Evolutionary conservation across 116 monocot species (phyloP), one percentile per base, ranked within the genome.

Genomic region (Cymodocea nodosa): DNA sequence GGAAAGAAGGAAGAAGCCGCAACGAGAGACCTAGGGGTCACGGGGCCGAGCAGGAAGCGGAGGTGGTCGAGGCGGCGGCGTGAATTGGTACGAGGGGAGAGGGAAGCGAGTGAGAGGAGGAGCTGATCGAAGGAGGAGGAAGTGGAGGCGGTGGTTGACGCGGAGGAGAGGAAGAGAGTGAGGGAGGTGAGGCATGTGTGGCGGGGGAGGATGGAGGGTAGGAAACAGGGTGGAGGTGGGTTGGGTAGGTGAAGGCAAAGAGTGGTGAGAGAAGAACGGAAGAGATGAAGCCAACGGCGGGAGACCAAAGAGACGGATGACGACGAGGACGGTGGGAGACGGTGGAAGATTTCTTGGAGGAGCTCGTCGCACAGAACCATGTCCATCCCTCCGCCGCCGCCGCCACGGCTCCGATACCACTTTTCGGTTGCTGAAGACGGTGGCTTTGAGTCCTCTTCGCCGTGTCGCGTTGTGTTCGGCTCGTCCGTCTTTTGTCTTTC

Each of bases 361-460:
- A 90, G 72, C 70, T 83, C 90, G 52, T 86, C 90, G 79, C 86
- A 86, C 14, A 86, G 68, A 20, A 75, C 64, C 7, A 15, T 40
- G 23, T 89, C 89, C 89, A 89, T 85, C 35, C 20, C 57, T 24
- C 34, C 30, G 30, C 30, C 30, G 2, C 30, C 30, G 30, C 30
- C 30, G 30, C 30, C 30, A n/a, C n/a, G n/a, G n/a, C n/a, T n/a
- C n/a, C n/a, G n/a, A n/a, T n/a, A n/a, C n/a, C n/a, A n/a, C n/a
- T n/a, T n/a, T n/a, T n/a, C n/a, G n/a, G n/a, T n/a, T n/a, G n/a
- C n/a, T n/a, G n/a, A n/a, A n/a, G 30, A 30, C 30, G 30, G 30
- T 30, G 30, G 30, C 3, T 3, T 30, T 3, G 30, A 30, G 30
- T 3, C 30, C 30, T 3, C 30, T 30, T 30, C 30, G 30, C 30